Percentiles rank a stretch among this genome's conserved stretches.
Conservation (phyloP, 805 yeast species). For the Wickerhamiella azyma region DNA sequence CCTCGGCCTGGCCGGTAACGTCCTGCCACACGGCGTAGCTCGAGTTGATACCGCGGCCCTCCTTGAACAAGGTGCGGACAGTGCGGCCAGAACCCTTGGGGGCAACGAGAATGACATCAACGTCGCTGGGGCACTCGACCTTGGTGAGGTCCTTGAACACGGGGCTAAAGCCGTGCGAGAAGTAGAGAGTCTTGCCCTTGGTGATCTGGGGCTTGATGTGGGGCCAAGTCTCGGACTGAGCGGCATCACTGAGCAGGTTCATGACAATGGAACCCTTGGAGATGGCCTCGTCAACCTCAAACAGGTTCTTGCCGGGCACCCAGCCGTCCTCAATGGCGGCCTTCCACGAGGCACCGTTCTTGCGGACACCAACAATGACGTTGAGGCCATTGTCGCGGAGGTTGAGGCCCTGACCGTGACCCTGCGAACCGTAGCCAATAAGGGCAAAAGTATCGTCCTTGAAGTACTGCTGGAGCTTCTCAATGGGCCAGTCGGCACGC, state of each 20-base stretch:
- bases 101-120: conserved; percentile 96
- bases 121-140: conserved; percentile 87
- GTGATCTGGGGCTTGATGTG: conserved; percentile 79
- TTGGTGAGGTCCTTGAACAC: conserved; percentile 95
- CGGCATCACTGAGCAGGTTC: conserved; percentile 98
- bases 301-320: conserved; percentile 98
- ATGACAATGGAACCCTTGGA: conserved; percentile 82
- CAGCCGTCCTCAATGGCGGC: conserved; percentile 99
- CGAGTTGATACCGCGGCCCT: conserved; percentile 99
- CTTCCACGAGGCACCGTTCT: conserved; percentile 98
- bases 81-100: conserved; percentile 99
- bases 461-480: conserved; percentile 89
- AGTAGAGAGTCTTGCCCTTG: conserved; percentile 95
- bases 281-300: conserved; percentile 90
- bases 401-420: conserved; percentile 99
- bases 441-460: conserved; percentile 95
- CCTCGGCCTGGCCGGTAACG: conserved; percentile 97
- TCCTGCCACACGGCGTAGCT: conserved; percentile 99
- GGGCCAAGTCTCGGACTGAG: conserved; percentile 97
- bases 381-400: conserved; percentile 97
- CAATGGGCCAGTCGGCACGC: conserved; percentile 99
- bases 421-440: conserved; percentile 99
- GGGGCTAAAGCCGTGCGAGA: conserved; percentile 99
- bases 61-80: conserved; percentile 97
- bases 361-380: conserved; percentile 96